Evolutionary conservation across 1,284 basidiomycete species (phyloP).

Genomic region (Trametes polyzona): DNA sequence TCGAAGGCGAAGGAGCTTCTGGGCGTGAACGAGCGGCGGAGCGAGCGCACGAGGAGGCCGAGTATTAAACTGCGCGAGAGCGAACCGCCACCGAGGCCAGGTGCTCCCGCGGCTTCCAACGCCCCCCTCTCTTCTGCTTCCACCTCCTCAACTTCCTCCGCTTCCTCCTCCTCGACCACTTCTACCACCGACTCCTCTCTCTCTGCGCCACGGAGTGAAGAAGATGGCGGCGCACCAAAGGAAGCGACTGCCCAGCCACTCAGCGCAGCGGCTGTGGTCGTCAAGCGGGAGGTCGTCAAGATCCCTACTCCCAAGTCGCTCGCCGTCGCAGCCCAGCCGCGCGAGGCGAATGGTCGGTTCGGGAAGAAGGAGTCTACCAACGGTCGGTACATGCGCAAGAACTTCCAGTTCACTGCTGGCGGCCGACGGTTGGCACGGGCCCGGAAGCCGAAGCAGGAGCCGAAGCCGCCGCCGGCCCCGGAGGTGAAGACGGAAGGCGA

Average conservation of each 20-base stretch:
- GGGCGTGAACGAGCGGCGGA: conserved; percentile 34
- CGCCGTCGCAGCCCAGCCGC: conserved; percentile 53
- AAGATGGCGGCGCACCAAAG: conserved; percentile 5
- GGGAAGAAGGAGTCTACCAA: conserved; percentile 56
- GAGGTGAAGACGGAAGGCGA: conserved; percentile 1
- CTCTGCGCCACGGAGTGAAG: conserved; percentile 5
- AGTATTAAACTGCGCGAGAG: conserved; percentile 41
- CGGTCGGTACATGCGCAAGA: conserved; percentile 49
- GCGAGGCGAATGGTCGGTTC: conserved; percentile 52
- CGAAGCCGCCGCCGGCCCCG: conserved; percentile 39
- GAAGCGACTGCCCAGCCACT: neutral
- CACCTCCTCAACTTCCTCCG: conserved; percentile 21
- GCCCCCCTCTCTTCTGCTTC: conserved; percentile 29
- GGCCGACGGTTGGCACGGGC: conserved; percentile 39
- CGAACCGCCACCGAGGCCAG: conserved; percentile 30
- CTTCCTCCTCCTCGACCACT: conserved; percentile 1
- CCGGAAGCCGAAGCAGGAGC: conserved; percentile 45
- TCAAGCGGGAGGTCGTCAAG: conserved; percentile 27
- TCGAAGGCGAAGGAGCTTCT: conserved; percentile 41
- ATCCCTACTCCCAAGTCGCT: conserved; percentile 47
- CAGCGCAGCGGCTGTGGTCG: conserved; percentile 15
- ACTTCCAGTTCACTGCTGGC: conserved; percentile 28
- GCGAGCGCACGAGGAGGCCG: conserved; percentile 38
- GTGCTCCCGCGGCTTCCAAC: neutral
- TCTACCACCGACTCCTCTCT: conserved; percentile 15